These are phyloP conservation scores for Hericium erinaceus DNA, from an alignment of 768 basidiomycete species.

Conservation along the genomic window DNA sequence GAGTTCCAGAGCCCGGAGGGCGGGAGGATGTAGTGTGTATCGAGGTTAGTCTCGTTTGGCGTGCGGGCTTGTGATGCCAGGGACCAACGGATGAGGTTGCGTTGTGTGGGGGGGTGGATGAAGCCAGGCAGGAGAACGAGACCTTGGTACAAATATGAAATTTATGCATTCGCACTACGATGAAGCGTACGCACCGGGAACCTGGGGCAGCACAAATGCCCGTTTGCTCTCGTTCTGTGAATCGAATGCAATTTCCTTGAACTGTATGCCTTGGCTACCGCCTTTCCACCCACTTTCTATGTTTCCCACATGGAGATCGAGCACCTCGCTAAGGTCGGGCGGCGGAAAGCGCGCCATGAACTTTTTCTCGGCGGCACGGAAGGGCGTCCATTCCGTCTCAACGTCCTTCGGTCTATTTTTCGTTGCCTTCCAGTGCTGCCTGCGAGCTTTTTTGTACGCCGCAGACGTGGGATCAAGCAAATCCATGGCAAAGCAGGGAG, in stretches of 20 bases:
- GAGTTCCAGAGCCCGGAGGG: constrained; percentile 69
- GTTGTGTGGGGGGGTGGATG: constrained; percentile 53
- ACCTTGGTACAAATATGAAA: constrained; percentile 36
- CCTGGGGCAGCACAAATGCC: constrained; percentile 40
- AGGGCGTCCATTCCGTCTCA: constrained; percentile 60
- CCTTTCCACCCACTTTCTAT: constrained; percentile 29
- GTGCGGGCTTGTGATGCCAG: constrained; percentile 64
- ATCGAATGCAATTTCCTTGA: constrained; percentile 29
- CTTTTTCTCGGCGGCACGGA: constrained; percentile 69
- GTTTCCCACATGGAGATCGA: constrained; percentile 55
- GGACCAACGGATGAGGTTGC: constrained; percentile 60
- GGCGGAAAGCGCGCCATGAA: constrained; percentile 77
- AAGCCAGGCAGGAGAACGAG: constrained; percentile 79
- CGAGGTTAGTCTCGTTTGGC: constrained; percentile 87
- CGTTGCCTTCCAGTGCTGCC: constrained; percentile 52
- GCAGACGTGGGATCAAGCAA: background rate
- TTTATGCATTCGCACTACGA: constrained; percentile 1
- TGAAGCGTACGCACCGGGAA: constrained; percentile 40
- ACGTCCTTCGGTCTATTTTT: constrained; percentile 36
- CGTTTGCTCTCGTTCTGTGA: constrained; percentile 16
- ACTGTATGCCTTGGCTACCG: constrained; percentile 36
- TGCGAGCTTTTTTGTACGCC: constrained; percentile 46
- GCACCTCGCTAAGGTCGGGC: constrained; percentile 56
- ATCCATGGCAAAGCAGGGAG: background rate
- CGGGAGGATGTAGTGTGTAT: constrained; percentile 78